Evolutionary conservation across 441 rosid genomes (phyloP).

Genomic region (Croton laevigatus): DNA sequence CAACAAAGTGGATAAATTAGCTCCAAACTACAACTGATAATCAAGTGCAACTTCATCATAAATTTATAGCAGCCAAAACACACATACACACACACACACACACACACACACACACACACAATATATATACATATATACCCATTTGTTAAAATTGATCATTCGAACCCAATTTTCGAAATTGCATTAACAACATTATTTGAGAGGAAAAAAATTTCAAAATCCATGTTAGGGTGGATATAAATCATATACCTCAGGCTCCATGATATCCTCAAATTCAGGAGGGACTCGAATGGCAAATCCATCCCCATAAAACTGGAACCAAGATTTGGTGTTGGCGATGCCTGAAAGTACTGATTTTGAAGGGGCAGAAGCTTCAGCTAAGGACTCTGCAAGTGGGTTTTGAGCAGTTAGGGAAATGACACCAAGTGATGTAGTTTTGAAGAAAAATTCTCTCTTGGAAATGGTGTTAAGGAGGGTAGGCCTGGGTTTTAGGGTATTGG

Average conservation of each 20-base stretch:
- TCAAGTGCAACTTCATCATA: not conserved
- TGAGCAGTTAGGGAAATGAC: slow-evolving; percentile 36
- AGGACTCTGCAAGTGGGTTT: slow-evolving; percentile 44
- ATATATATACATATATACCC: too few relatives aligned
- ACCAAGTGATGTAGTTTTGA: slow-evolving; percentile 44
- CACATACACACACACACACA: too few relatives aligned
- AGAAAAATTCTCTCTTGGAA: slow-evolving; percentile 50
- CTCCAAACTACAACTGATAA: not conserved
- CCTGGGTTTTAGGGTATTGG: slow-evolving; percentile 11
- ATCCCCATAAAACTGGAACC: slow-evolving; percentile 86
- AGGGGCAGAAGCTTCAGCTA: slow-evolving; percentile 51
- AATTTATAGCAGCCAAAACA: not conserved
- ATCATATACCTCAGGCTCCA: slow-evolving; percentile 79
- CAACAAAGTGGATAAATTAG: not conserved
- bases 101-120: too few relatives aligned
- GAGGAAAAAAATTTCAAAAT: not conserved
- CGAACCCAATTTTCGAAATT: not conserved
- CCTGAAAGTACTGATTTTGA: slow-evolving; percentile 44
- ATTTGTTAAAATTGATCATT: not conserved
- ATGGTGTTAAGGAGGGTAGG: slow-evolving; percentile 19
- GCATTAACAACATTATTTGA: not conserved
- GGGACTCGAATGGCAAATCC: slow-evolving; percentile 87
- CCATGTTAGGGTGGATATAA: not conserved
- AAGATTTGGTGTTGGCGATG: slow-evolving; percentile 72
- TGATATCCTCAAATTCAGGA: slow-evolving; percentile 76